Evolutionary conservation across 192 early-diverging fungal genomes (phyloP), one percentile per base, ranked within the genome.

Genomic region (Linnemannia exigua): DNA sequence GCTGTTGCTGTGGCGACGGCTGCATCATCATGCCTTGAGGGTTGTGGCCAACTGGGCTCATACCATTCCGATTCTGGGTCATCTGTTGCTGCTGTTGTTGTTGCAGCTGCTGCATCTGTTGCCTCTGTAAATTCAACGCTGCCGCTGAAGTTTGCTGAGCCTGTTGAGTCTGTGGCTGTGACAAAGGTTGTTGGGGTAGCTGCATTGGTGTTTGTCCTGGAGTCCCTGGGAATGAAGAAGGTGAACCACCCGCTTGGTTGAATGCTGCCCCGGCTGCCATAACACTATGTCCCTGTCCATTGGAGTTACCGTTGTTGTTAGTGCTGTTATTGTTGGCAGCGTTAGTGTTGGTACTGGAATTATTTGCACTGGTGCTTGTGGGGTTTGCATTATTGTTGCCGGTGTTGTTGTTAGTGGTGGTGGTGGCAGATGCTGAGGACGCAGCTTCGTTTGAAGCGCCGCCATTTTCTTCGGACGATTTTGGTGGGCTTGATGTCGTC

Each of bases 51-150:
- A 35, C 25, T 14, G 80, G 36, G 58, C 25, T 81, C 33, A 61
- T 67, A 7, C 80, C 74, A 76, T 81, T 81, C 41, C 80, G 80
- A 22, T 76, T 75, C 54, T 75, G 80, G n/a, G 58, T 81, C 28
- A 33, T 20, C 36, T 80, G 79, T 19, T 82, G 80, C 46, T 80
- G 79, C 67, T 69, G 79, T 44, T 44, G 41, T 44, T 44, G 41
- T 35, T 76, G 80, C 15, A 73, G 80, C 41, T 58, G 81, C 36
- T 75, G 75, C 20, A 54, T 35, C 37, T 77, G 81, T 5, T 63
- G 61, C 12, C 25, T 46, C 47, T 74, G 79, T 16, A 50, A n/a
- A 22, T 67, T 44, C 14, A 52, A 35, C 17, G 52, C 44, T 19
- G 51, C 48, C n/a, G 44, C 31, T 33, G 28, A 31, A 5, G 33